Base-by-base conservation (phyloP, 2,329 filamentous ascomycete species). In the Acrodontium crateriforme region DNA sequence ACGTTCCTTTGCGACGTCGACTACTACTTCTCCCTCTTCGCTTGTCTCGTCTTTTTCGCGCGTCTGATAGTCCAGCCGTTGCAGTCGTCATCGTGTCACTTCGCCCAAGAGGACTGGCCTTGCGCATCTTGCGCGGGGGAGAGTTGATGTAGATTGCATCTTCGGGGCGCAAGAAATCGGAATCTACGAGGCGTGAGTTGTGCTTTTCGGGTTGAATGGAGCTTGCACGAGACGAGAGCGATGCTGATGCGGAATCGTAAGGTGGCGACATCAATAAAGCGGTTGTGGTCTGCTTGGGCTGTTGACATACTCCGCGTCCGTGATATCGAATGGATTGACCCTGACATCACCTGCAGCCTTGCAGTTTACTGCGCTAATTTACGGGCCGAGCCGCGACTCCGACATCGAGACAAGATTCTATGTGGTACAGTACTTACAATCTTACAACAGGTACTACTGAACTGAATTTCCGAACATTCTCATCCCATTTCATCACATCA, bases 111-210 rank as follows among this genome's bases (percentile, higher is more conserved):
- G 47, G 45, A 23, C 39, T 44, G 25, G 35, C 37, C 24, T 41
- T 35, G 22, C 45, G 40, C n/a, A 30, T 25, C 21, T 47, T 53
- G 29, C 71, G 67, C 4, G 74, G 71, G 19, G 76, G 70, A 2
- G 74, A 72, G 10, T 65, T 53, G 9, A 67, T 58, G 45, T 72
- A 67, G 55, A 82, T 81, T 30, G 82, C 83, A 69, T 92, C 83
- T 58, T 87, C 78, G 10, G 83, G 83, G 3, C 81, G 77, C 22
- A 92, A 73, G 37, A 74, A 75, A 9, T 32, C 29, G 14, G 29
- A 22, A 5, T 26, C 31, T 5, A 24, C 23, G 18, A 25, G 21
- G 12, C 24, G 30, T 9, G 17, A 9, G 19, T 32, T 25, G 6
- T 28, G 27, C 8, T 21, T 18, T 11, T 34, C 35, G 2, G 35